These are phyloP conservation scores for Herpotrichia juniperi DNA, from an alignment of 2,329 filamentous ascomycete genomes.

Conservation along the genomic window DNA sequence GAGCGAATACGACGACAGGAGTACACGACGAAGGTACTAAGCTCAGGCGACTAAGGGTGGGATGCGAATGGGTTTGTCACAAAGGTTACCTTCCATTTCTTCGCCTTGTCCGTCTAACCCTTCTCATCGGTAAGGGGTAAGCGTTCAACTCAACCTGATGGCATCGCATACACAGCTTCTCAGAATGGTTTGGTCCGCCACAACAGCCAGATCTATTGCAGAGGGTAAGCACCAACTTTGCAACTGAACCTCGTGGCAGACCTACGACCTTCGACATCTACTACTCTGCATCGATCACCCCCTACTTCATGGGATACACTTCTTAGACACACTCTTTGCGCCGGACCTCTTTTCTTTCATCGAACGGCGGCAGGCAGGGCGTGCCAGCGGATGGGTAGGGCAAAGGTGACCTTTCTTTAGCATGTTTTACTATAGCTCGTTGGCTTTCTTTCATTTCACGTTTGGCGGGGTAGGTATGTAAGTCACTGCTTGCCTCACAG, in stretches of 20 bases:
- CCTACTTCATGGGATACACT: background rate
- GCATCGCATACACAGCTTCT: background rate
- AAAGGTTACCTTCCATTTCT: conserved; percentile 43
- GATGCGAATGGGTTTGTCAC: conserved; percentile 44
- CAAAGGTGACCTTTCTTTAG: conserved; percentile 27
- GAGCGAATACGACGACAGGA: conserved; percentile 78
- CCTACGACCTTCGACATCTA: background rate
- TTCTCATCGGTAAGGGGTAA: conserved; percentile 43
- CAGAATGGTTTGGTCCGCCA: background rate
- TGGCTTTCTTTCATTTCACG: conserved; percentile 11
- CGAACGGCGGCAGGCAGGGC: background rate
- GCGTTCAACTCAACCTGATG: conserved; percentile 25
- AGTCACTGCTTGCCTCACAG: conserved; percentile 18
- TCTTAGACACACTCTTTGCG: background rate
- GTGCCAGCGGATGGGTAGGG: conserved; percentile 25
- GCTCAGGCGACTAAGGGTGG: conserved; percentile 22
- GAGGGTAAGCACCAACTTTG: conserved; percentile 13
- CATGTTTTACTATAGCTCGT: conserved; percentile 19
- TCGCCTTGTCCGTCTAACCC: conserved; percentile 34
- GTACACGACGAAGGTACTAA: conserved; percentile 66
- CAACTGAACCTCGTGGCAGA: conserved; percentile 3
- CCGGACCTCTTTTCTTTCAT: background rate
- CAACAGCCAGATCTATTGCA: background rate
- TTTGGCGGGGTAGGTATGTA: conserved; percentile 34
- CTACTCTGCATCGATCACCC: background rate